Conservation (phyloP, 306 rosid genomes). For the Vigna reflexopilosa region DNA sequence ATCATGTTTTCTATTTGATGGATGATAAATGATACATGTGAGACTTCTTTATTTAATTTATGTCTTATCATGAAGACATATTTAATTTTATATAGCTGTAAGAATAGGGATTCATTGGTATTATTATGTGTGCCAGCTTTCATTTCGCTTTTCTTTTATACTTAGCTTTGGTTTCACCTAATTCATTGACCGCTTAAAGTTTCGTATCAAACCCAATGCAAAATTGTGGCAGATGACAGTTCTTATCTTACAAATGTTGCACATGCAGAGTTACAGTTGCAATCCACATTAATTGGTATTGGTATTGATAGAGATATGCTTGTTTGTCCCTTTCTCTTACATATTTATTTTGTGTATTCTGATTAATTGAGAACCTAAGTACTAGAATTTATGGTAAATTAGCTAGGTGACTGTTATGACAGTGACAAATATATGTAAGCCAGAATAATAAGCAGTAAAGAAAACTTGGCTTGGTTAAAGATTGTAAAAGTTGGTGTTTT, state of each 20-base stretch:
- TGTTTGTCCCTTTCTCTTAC: background rate
- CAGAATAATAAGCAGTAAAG: background rate
- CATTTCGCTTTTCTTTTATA: no score
- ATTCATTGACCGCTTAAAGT: slow-evolving; percentile 36
- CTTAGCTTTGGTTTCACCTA: slow-evolving; percentile 22
- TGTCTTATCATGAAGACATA: background rate
- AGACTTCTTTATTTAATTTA: background rate
- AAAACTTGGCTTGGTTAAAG: background rate
- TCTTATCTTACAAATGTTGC: slow-evolving; percentile 35
- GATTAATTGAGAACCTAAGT: background rate
- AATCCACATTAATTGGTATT: slow-evolving; percentile 1
- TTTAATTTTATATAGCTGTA: background rate
- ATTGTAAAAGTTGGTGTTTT: no score
- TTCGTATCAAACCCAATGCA: slow-evolving; percentile 26
- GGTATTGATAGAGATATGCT: background rate
- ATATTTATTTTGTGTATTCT: background rate
- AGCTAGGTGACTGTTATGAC: background rate
- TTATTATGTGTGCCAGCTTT: slow-evolving; percentile 5
- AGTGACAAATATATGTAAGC: background rate
- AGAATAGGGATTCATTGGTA: background rate
- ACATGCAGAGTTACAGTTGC: slow-evolving; percentile 48
- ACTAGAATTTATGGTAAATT: background rate
- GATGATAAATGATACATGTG: background rate
- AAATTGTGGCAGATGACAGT: slow-evolving; percentile 18
- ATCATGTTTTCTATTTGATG: background rate